Percentiles rank a stretch among this genome's conserved stretches.
Evolutionary conservation across 2,329 filamentous ascomycete species (phyloP).

Genomic region (Diaporthe citri): DNA sequence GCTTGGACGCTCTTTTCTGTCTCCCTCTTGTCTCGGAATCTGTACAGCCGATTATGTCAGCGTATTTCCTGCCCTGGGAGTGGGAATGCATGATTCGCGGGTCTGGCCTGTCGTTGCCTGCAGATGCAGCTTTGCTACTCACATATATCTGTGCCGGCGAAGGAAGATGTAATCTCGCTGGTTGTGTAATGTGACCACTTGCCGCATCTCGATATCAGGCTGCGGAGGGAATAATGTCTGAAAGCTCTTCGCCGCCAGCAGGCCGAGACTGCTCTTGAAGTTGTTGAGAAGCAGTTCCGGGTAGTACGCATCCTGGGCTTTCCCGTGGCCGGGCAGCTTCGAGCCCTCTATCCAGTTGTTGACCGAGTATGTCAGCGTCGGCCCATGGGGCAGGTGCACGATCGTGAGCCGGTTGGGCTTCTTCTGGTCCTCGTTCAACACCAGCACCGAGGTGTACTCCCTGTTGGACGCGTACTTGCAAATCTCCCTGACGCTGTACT

Average conservation of each 20-base stretch:
- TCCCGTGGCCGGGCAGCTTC: slow-evolving; percentile 88
- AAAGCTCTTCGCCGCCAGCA: slow-evolving; percentile 89
- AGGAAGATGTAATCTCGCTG: slow-evolving; percentile 98
- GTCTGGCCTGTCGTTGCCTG: too few species aligned
- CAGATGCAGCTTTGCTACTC: background rate
- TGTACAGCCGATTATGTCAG: background rate
- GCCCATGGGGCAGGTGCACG: slow-evolving; percentile 72
- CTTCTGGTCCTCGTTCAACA: slow-evolving; percentile 92
- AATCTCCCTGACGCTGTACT: slow-evolving; percentile 94
- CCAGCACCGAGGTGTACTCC: slow-evolving; percentile 84
- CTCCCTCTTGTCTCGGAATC: slow-evolving; percentile 85
- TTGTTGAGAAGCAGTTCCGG: slow-evolving; percentile 94
- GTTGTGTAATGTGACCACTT: slow-evolving; percentile 93
- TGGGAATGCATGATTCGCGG: background rate
- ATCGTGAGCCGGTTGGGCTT: slow-evolving; percentile 72
- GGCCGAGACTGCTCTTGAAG: slow-evolving; percentile 92
- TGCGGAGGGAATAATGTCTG: slow-evolving; percentile 81
- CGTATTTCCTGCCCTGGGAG: background rate
- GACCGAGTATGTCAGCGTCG: slow-evolving; percentile 93
- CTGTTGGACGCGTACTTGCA: slow-evolving; percentile 85
- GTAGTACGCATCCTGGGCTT: slow-evolving; percentile 84
- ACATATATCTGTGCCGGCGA: slow-evolving; percentile 61
- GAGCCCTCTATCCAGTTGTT: slow-evolving; percentile 92
- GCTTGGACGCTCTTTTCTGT: slow-evolving; percentile 90
- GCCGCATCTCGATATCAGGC: slow-evolving; percentile 86